These are phyloP conservation scores for Effrenium voratum DNA, from an alignment of 73 alveolate species.

Conservation along the genomic window DNA sequence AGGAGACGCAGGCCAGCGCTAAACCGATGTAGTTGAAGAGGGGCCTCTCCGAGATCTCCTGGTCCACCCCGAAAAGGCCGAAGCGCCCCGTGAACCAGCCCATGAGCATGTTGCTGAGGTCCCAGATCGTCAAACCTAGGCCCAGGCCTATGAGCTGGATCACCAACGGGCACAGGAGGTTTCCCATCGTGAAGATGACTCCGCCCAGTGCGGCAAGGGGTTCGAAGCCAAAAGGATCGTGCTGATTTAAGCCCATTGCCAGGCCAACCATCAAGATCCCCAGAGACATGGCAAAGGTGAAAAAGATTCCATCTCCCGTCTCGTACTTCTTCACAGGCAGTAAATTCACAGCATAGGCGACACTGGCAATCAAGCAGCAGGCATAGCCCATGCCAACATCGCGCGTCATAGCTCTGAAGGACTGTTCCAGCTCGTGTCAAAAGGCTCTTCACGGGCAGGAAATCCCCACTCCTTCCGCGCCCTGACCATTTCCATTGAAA, in stretches of 20 bases:
- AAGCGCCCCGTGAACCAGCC: slow-evolving; percentile 49
- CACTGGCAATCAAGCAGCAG: slow-evolving; percentile 43
- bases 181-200: neutral
- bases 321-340: slow-evolving; percentile 43
- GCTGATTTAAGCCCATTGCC: neutral
- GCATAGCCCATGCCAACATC: slow-evolving; percentile 37
- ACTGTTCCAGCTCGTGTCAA: too few relatives aligned
- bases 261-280: slow-evolving; percentile 41
- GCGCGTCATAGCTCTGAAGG: too few relatives aligned
- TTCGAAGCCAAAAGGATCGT: neutral
- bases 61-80: slow-evolving; percentile 27
- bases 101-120: slow-evolving; percentile 44
- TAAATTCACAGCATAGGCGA: slow-evolving; percentile 36
- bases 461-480: too few relatives aligned
- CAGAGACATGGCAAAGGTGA: slow-evolving; percentile 50
- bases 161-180: slow-evolving; percentile 37
- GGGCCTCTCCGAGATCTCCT: neutral
- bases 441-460: too few relatives aligned
- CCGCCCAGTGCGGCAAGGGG: slow-evolving; percentile 42
- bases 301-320: slow-evolving; percentile 56
- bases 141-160: slow-evolving; percentile 38
- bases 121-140: slow-evolving; percentile 62
- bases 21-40: neutral
- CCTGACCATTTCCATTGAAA: too few relatives aligned
- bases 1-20: neutral